Conservation (phyloP, 2,329 filamentous ascomycete genomes). For the Ilyonectria robusta region DNA sequence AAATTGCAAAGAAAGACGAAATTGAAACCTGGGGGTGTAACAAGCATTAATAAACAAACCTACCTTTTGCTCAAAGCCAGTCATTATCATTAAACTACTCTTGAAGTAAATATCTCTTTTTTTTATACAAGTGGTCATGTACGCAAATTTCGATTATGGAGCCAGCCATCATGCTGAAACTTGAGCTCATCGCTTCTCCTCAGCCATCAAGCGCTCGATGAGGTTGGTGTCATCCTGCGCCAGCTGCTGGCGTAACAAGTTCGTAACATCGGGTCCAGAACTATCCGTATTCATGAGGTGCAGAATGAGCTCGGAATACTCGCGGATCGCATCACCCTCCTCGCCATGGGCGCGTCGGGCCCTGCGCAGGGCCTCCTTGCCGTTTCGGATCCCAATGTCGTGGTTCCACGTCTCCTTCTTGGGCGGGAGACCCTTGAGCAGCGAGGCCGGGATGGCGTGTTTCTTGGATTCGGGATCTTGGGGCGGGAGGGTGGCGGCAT, state of each 20-base stretch:
- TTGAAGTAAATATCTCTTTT: neutral
- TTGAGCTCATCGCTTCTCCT: conserved; percentile 54
- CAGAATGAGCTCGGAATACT: conserved; percentile 72
- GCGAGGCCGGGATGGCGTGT: conserved; percentile 50
- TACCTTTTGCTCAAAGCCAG: conserved; percentile 28
- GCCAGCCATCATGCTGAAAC: conserved; percentile 6
- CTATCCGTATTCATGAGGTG: conserved; percentile 60
- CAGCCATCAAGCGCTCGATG: conserved; percentile 64
- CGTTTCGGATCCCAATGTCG: conserved; percentile 70
- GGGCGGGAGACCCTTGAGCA: conserved; percentile 51
- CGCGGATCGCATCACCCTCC: conserved; percentile 71
- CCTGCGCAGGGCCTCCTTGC: conserved; percentile 66
- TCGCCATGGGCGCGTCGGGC: conserved; percentile 65
- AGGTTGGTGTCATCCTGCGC: conserved; percentile 63
- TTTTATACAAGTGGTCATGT: conserved; percentile 4
- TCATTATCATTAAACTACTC: conserved; percentile 36
- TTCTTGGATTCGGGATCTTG: conserved; percentile 42
- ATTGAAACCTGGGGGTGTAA: neutral
- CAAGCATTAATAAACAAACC: conserved; percentile 27
- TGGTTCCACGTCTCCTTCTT: conserved; percentile 67
- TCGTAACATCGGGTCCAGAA: conserved; percentile 51
- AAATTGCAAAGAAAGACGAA: conserved; percentile 14
- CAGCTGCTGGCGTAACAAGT: conserved; percentile 60
- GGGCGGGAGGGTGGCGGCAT: conserved; percentile 65
- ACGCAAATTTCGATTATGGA: conserved; percentile 2